phyloP scores from a whole-genome alignment of 768 basidiomycete species.

The Grammothele lineata region DNA sequence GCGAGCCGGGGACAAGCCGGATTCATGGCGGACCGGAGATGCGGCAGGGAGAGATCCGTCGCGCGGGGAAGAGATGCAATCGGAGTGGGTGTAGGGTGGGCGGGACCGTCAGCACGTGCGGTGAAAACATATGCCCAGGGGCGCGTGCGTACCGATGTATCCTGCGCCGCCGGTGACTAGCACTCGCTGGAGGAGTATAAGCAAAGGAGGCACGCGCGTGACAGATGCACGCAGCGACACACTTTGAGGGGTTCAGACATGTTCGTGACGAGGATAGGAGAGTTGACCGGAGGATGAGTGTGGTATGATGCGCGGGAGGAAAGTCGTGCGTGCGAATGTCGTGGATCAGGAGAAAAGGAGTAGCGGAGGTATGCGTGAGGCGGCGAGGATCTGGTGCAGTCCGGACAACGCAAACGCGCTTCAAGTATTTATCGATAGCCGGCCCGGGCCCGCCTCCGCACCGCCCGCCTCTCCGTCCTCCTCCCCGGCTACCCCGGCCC shows the following conservation, averaged over 20 bases:
- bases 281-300: too few species aligned
- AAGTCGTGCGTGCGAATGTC: too few species aligned
- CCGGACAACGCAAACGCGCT: background rate
- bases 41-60: too few species aligned
- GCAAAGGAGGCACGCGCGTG: too few species aligned
- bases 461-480: background rate
- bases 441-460: background rate
- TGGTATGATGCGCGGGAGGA: background rate
- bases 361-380: too few species aligned
- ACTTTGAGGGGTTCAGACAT: constrained; percentile 20
- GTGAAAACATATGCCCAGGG: background rate
- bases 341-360: too few species aligned
- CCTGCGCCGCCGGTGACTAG: constrained; percentile 81
- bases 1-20: too few species aligned
- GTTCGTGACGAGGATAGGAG: background rate
- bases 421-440: background rate
- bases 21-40: too few species aligned
- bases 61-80: constrained; percentile 2
- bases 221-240: background rate
- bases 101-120: background rate
- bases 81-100: background rate
- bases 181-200: constrained; percentile 42
- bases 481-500: too few species aligned
- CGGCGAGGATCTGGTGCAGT: too few species aligned
- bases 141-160: constrained; percentile 66